Evolutionary conservation across 2,329 filamentous ascomycete species (phyloP).

Genomic region (Aspergillus cejpii): DNA sequence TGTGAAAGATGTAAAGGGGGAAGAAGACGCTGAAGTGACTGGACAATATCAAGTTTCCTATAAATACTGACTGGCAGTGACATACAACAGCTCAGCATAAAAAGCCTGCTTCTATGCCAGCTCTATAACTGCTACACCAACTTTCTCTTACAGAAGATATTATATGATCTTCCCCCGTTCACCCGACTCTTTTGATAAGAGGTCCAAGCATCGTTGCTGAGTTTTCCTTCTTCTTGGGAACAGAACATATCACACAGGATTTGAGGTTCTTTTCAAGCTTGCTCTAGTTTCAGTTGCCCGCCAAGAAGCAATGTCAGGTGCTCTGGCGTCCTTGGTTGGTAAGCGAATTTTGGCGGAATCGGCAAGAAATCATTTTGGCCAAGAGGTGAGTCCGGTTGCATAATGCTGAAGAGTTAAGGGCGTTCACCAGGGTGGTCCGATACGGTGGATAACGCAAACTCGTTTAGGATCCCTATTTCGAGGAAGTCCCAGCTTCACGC

Average conservation of each 20-base stretch:
- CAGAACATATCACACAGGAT: too few relatives aligned
- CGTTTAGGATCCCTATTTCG: constrained; percentile 79
- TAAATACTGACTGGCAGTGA: neutral
- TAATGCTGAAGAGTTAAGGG: neutral
- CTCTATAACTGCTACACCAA: neutral
- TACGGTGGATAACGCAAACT: neutral
- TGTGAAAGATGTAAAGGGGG: neutral
- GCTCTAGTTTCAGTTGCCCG: neutral
- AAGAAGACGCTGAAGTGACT: neutral
- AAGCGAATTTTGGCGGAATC: constrained; percentile 34
- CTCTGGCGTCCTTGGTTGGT: constrained; percentile 25
- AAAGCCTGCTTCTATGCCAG: neutral
- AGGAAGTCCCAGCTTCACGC: constrained; percentile 68
- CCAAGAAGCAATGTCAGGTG: constrained; percentile 23
- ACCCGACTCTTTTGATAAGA: neutral
- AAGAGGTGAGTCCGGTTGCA: constrained; percentile 29
- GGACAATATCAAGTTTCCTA: neutral
- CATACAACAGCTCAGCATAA: neutral
- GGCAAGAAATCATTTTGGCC: constrained; percentile 38
- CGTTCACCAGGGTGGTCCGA: constrained; percentile 1
- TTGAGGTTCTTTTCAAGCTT: neutral
- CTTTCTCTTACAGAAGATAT: too few relatives aligned
- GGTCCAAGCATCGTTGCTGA: neutral
- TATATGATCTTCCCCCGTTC: neutral
- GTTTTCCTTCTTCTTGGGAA: neutral